These are phyloP conservation scores for Lojkania enalia DNA, from an alignment of 2,329 filamentous ascomycete genomes.

Conservation along the genomic window DNA sequence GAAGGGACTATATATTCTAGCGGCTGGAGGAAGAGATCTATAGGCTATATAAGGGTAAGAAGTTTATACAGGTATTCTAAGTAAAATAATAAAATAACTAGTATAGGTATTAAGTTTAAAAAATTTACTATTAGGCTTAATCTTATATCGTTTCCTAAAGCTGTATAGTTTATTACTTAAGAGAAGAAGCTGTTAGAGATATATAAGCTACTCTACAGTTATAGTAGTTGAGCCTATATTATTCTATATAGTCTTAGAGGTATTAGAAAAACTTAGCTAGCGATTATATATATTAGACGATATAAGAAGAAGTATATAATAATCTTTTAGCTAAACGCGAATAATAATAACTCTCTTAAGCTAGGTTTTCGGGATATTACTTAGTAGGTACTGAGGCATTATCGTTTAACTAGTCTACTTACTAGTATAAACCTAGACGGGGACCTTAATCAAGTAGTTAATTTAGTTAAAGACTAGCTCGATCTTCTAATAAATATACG, in stretches of 20 bases:
- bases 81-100: slow-evolving; percentile 13
- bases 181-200: slow-evolving; percentile 35
- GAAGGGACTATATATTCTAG: slow-evolving; percentile 13
- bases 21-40: slow-evolving; percentile 21
- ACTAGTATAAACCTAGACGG: slow-evolving; percentile 22
- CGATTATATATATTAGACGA: slow-evolving; percentile 40
- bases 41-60: slow-evolving; percentile 18
- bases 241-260: slow-evolving; percentile 49
- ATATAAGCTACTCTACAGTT: slow-evolving; percentile 23
- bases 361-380: slow-evolving; percentile 40
- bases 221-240: slow-evolving; percentile 26
- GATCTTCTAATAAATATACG: slow-evolving; percentile 35
- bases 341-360: slow-evolving; percentile 42
- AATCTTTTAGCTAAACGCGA: slow-evolving; percentile 51
- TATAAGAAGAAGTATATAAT: slow-evolving; percentile 44
- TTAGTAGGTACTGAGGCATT: slow-evolving; percentile 29
- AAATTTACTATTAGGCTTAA: slow-evolving; percentile 13
- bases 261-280: slow-evolving; percentile 54
- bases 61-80: slow-evolving; percentile 10
- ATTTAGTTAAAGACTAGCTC: slow-evolving; percentile 47
- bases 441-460: slow-evolving; percentile 30
- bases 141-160: slow-evolving; percentile 14
- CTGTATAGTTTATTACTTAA: slow-evolving; percentile 36
- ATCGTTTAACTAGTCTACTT: slow-evolving; percentile 27
- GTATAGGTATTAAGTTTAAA: slow-evolving; percentile 19